A percentile compares a stretch with the other conserved stretches of the same genome.
Conservation (phyloP, 78 protist species). For the Dictyostelium intermedium region DNA sequence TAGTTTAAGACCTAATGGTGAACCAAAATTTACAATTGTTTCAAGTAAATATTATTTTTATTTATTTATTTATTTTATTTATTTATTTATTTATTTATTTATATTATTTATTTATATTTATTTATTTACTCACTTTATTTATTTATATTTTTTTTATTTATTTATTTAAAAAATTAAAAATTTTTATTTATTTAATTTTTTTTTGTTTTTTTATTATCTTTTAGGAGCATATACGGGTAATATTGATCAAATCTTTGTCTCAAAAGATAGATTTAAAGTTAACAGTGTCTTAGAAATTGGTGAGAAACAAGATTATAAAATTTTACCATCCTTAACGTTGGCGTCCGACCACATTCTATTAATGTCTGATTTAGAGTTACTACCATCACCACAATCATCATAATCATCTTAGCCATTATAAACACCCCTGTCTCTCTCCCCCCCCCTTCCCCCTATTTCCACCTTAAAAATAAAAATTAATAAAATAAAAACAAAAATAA, state of each 20-base stretch:
- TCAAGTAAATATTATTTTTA: slow-evolving; percentile 12
- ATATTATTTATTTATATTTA: not conserved
- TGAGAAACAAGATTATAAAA: not conserved
- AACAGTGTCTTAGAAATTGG: slow-evolving; percentile 12
- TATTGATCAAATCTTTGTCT: slow-evolving; percentile 50
- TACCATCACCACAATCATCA: not conserved
- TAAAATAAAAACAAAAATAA: not conserved
- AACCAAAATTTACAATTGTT: slow-evolving; percentile 30
- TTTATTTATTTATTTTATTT: not conserved
- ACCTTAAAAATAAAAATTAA: not conserved
- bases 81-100: not conserved
- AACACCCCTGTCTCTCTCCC: not conserved
- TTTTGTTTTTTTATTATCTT: not conserved
- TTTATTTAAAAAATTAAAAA: too few species aligned
- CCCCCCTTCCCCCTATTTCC: not conserved
- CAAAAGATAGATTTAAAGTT: not conserved
- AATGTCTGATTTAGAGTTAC: slow-evolving; percentile 31
- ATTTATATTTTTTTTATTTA: not conserved
- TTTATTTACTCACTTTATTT: not conserved
- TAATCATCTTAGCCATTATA: not conserved
- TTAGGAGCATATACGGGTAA: slow-evolving; percentile 30
- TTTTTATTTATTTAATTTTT: not conserved
- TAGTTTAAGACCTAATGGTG: slow-evolving; percentile 36
- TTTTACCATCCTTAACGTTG: slow-evolving; percentile 12
- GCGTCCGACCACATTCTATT: slow-evolving; percentile 61